These are phyloP conservation scores for Fusarium dlaminii DNA, from an alignment of 2,329 filamentous ascomycete species.

Conservation along the genomic window DNA sequence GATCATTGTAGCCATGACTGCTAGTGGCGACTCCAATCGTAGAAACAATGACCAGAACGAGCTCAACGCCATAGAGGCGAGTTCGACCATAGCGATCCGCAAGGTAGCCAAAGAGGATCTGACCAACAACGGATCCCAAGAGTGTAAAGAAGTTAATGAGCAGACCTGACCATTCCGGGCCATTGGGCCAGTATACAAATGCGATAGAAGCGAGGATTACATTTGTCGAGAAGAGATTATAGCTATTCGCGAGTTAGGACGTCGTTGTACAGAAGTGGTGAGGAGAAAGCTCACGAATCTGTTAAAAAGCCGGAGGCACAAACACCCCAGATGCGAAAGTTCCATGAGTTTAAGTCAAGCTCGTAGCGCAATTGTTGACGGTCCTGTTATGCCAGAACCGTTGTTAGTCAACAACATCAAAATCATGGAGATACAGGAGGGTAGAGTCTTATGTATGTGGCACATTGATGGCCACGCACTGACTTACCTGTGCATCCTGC, in stretches of 20 bases:
- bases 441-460: slow-evolving; percentile 8
- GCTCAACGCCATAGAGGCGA: slow-evolving; percentile 64
- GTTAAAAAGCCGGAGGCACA: slow-evolving; percentile 65
- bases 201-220: slow-evolving; percentile 63
- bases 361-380: slow-evolving; percentile 62
- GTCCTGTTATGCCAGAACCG: slow-evolving; percentile 49
- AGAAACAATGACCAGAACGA: slow-evolving; percentile 64
- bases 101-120: slow-evolving; percentile 62
- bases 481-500: slow-evolving; percentile 58
- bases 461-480: slow-evolving; percentile 3
- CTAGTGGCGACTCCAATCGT: slow-evolving; percentile 66
- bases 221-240: slow-evolving; percentile 65
- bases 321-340: slow-evolving; percentile 63
- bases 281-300: slow-evolving; percentile 56
- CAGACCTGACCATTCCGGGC: slow-evolving; percentile 55
- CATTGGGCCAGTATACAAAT: slow-evolving; percentile 62
- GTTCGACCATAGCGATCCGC: slow-evolving; percentile 65
- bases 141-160: slow-evolving; percentile 64
- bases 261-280: neutral
- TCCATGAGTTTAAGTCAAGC: slow-evolving; percentile 64
- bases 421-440: slow-evolving; percentile 5
- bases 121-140: slow-evolving; percentile 61
- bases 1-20: slow-evolving; percentile 59
- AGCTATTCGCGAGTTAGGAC: slow-evolving; percentile 47
- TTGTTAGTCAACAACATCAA: slow-evolving; percentile 19